Percentiles rank a stretch among this genome's conserved stretches.
Conservation (phyloP, 2,329 filamentous ascomycete species). For the Pseudogymnoascus sp. region DNA sequence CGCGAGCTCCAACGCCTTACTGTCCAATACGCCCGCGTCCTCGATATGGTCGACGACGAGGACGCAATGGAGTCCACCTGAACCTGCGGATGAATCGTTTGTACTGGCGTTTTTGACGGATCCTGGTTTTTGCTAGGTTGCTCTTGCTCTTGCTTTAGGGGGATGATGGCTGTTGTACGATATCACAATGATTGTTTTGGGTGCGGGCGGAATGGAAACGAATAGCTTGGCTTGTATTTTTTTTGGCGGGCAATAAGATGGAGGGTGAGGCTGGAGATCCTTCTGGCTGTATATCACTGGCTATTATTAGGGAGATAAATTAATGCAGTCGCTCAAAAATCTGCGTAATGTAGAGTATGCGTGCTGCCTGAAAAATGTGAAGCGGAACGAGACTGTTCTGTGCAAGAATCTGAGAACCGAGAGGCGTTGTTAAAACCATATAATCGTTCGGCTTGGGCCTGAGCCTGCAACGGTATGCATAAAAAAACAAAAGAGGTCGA, state of each 20-base stretch:
- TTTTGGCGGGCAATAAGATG: not conserved
- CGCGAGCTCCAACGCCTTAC: slow-evolving; percentile 88
- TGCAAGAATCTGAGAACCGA: not conserved
- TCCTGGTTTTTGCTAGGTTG: not conserved
- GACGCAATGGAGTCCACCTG: not conserved
- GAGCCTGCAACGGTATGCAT: not conserved
- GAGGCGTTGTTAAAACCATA: not conserved
- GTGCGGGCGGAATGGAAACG: not conserved
- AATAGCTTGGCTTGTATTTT: not conserved
- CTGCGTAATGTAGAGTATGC: not conserved
- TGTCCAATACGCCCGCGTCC: slow-evolving; percentile 85
- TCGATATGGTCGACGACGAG: slow-evolving; percentile 46
- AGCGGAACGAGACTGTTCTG: not conserved
- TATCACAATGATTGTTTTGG: not conserved
- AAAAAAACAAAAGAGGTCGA: too few relatives aligned
- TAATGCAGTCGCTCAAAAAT: not conserved
- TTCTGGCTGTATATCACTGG: not conserved
- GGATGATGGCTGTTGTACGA: not conserved
- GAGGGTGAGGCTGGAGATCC: not conserved
- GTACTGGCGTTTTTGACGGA: not conserved
- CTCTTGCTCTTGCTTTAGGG: not conserved
- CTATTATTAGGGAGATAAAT: not conserved
- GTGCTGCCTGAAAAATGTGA: not conserved
- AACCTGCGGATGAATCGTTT: not conserved
- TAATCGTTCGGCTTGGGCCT: not conserved